These are phyloP conservation scores for Clavispora vitiphila DNA, from an alignment of 805 yeast species.

Conservation along the genomic window DNA sequence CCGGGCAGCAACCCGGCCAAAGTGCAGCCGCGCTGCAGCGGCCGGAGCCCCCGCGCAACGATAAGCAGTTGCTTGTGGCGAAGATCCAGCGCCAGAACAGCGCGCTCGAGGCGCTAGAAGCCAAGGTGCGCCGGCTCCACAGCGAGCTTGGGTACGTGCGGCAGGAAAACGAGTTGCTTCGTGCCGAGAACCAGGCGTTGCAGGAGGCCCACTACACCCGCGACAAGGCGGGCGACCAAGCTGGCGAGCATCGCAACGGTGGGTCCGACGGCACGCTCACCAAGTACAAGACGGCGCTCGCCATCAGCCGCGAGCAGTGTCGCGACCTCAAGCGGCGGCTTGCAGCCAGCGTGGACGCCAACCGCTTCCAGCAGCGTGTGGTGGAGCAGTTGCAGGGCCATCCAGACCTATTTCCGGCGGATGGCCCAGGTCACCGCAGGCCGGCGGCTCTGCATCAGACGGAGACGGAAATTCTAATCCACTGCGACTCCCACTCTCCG, in stretches of 20 bases:
- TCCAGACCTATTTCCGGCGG: background rate
- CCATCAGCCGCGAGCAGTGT: background rate
- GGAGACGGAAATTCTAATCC: no score
- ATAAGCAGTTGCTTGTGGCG: slow-evolving; percentile 5
- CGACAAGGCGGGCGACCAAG: no score
- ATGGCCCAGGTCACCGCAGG: no score
- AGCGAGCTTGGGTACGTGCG: background rate
- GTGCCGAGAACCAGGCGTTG: background rate
- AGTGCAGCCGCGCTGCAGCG: no score
- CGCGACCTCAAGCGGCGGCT: background rate
- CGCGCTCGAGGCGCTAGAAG: slow-evolving; percentile 10
- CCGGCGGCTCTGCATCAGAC: no score
- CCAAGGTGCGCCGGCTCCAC: slow-evolving; percentile 6
- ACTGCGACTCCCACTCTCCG: no score
- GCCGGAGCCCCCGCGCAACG: background rate
- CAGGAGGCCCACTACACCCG: no score
- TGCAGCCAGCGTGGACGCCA: background rate
- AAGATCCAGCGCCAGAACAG: slow-evolving; percentile 12
- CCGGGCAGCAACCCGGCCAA: no score
- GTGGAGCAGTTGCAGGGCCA: background rate
- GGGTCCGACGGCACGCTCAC: background rate
- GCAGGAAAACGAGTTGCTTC: background rate
- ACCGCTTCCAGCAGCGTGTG: background rate
- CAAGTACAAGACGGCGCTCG: background rate
- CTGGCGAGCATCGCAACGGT: no score